A percentile compares a stretch with the other conserved stretches of the same genome.
Conservation (phyloP, 1,284 basidiomycete genomes). For the Naganishia liquefaciens region DNA sequence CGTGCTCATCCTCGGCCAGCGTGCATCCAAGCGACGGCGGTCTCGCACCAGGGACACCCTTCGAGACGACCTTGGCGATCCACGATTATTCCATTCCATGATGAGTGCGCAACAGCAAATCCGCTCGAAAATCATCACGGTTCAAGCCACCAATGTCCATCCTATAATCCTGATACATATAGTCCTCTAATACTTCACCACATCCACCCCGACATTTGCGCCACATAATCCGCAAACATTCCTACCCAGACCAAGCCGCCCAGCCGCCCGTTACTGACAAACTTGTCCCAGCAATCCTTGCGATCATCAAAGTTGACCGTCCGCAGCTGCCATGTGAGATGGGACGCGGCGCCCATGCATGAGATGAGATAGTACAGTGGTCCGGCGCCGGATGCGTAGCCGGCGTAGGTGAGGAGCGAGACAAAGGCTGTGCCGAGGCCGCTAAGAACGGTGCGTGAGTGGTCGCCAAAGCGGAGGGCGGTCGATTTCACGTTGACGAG, state of each 20-base stretch:
- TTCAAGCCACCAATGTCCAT: neutral
- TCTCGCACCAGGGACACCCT: too few relatives aligned
- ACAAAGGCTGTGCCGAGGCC: slow-evolving; percentile 74
- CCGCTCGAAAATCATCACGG: too few relatives aligned
- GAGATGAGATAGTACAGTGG: slow-evolving; percentile 75
- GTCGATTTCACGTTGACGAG: slow-evolving; percentile 89
- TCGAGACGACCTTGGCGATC: too few relatives aligned
- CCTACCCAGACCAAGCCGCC: slow-evolving; percentile 90
- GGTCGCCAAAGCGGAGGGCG: slow-evolving; percentile 80
- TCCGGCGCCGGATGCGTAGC: slow-evolving; percentile 73
- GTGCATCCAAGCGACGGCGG: too few relatives aligned
- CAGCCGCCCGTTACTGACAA: slow-evolving; percentile 82
- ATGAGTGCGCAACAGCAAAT: too few relatives aligned
- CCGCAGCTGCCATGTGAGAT: slow-evolving; percentile 79
- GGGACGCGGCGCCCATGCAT: slow-evolving; percentile 69
- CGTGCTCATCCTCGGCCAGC: too few relatives aligned
- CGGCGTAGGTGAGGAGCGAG: slow-evolving; percentile 74
- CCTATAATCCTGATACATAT: neutral
- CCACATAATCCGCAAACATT: slow-evolving; percentile 72
- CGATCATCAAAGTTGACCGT: slow-evolving; percentile 75
- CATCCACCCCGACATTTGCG: slow-evolving; percentile 36
- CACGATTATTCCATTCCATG: too few relatives aligned
- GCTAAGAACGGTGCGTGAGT: slow-evolving; percentile 73
- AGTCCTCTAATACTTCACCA: neutral
- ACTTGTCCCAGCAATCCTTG: slow-evolving; percentile 88